A percentile compares a stretch with the other conserved stretches of the same genome.
Evolutionary conservation across 2,329 filamentous ascomycete species (phyloP).

Genomic region (Elsinoe perseae): DNA sequence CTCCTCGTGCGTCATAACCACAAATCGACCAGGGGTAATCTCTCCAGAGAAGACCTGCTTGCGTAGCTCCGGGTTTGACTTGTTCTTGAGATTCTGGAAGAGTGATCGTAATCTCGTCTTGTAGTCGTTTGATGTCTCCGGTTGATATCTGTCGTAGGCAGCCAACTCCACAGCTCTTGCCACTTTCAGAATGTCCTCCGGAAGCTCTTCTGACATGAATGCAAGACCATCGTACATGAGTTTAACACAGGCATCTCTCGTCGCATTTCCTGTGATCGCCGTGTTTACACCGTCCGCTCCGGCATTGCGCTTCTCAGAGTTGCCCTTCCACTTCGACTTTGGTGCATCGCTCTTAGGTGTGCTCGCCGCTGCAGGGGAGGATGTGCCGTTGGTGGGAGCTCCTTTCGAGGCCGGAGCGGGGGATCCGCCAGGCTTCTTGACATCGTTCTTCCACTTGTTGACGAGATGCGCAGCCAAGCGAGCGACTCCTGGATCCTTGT

Average conservation of each 20-base stretch:
- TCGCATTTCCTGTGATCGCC: constrained; percentile 63
- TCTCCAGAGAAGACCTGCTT: constrained; percentile 66
- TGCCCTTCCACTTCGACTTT: constrained; percentile 46
- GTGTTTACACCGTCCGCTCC: constrained; percentile 73
- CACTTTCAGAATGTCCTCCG: constrained; percentile 59
- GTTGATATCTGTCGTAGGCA: constrained; percentile 61
- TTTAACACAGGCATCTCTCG: constrained; percentile 78
- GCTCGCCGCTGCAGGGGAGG: constrained; percentile 38
- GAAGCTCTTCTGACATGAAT: constrained; percentile 53
- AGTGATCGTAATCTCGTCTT: constrained; percentile 83
- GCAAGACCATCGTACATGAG: constrained; percentile 91
- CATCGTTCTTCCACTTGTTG: constrained; percentile 74
- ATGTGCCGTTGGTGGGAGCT: constrained; percentile 35
- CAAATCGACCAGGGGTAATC: constrained; percentile 65
- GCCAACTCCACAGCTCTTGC: constrained; percentile 69
- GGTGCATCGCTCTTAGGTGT: constrained; percentile 40
- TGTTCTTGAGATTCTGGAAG: constrained; percentile 91
- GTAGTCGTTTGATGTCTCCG: constrained; percentile 66
- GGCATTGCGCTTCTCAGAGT: constrained; percentile 71
- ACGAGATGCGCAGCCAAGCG: constrained; percentile 75
- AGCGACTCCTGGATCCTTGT: constrained; percentile 67
- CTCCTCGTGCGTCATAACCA: constrained; percentile 81
- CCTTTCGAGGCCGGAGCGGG: constrained; percentile 25
- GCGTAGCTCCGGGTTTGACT: constrained; percentile 72
- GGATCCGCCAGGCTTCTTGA: constrained; percentile 44